Evolutionary conservation across 352 stramenopile genomes (phyloP).

Genomic region (Globisporangium nodosum): DNA sequence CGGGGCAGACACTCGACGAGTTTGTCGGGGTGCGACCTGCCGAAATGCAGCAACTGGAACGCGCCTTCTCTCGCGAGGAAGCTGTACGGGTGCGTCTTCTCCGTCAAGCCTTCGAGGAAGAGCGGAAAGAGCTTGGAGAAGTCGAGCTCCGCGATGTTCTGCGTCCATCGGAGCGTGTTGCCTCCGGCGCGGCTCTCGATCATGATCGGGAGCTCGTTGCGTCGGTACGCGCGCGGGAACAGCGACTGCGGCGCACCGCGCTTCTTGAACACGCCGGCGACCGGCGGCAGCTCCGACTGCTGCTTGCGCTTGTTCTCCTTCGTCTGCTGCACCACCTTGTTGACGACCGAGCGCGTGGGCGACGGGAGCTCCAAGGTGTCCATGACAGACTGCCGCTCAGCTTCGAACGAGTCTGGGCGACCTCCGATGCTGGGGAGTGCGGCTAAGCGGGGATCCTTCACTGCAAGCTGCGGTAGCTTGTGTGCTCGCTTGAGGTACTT

Average conservation of each 20-base stretch:
- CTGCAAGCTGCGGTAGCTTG: slow-evolving; percentile 31
- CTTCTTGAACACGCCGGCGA: slow-evolving; percentile 55
- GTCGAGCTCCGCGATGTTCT: slow-evolving; percentile 62
- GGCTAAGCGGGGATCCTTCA: neutral
- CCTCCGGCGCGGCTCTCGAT: slow-evolving; percentile 42
- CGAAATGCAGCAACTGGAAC: slow-evolving; percentile 80
- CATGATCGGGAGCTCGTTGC: slow-evolving; percentile 67
- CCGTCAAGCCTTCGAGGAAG: slow-evolving; percentile 89
- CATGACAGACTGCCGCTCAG: slow-evolving; percentile 45
- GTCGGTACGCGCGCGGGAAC: slow-evolving; percentile 55
- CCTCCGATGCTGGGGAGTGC: neutral
- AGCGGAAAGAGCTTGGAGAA: slow-evolving; percentile 87
- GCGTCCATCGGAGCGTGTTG: slow-evolving; percentile 52
- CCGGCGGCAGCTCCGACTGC: slow-evolving; percentile 31
- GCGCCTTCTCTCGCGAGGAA: slow-evolving; percentile 79
- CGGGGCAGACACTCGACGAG: slow-evolving; percentile 64
- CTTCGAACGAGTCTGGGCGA: slow-evolving; percentile 35
- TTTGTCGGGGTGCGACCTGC: slow-evolving; percentile 45
- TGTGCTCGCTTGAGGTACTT: slow-evolving; percentile 35
- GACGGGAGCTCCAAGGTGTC: slow-evolving; percentile 44
- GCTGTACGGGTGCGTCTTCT: slow-evolving; percentile 62
- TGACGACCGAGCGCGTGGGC: slow-evolving; percentile 48
- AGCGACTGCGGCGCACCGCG: slow-evolving; percentile 30
- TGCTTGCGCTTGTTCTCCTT: slow-evolving; percentile 32
- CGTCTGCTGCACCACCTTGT: slow-evolving; percentile 42